Base-by-base conservation (phyloP, 2,329 filamentous ascomycete genomes). In the Xylaria arbuscula region DNA sequence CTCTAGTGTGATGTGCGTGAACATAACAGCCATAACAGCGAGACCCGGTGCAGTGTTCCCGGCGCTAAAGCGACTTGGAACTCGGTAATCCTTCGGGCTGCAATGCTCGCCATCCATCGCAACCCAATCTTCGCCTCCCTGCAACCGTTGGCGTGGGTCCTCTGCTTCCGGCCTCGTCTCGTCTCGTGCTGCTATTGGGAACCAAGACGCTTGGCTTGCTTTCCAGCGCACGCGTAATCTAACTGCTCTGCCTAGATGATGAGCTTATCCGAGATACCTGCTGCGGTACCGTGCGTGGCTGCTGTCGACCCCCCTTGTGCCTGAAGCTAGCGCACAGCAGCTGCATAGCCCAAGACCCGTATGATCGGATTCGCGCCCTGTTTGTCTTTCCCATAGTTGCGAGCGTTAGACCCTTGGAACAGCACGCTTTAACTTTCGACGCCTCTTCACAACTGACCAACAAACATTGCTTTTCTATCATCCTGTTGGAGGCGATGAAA, bases 251-350 rank as follows among this genome's bases (percentile, higher is more conserved):
- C 56, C 55, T 47, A 24, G 32, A 42, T 28, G 22, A 45, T 24
- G n/a, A 57, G 55, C 55, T 57, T 45, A 57, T 57, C 51, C 45
- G 48, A 64, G 24, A 58, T 36, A 15, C 55, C 28, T 28, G 28
- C 28, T 28, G 3, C 28, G 5, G 28, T n/a, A 38, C 34, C 45
- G 56, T 61, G 54, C 17, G 64, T 58, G 55, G 22, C 51, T 56
- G 22, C 32, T 58, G 53, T 59, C 54, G 48, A 61, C 59, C 38
- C 45, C 40, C 55, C 50, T 38, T 38, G 56, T 67, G 36, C 59
- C 60, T 61, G 59, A 51, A 48, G 61, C 67, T 70, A 64, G 61
- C 42, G 61, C 64, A 69, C 38, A 54, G 67, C 60, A 69, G 66
- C 63, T 63, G 40, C 48, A 59, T 17, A 28, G 45, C 54, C 24